Conservation (phyloP, 768 basidiomycete genomes). For the Zangia roseola region DNA sequence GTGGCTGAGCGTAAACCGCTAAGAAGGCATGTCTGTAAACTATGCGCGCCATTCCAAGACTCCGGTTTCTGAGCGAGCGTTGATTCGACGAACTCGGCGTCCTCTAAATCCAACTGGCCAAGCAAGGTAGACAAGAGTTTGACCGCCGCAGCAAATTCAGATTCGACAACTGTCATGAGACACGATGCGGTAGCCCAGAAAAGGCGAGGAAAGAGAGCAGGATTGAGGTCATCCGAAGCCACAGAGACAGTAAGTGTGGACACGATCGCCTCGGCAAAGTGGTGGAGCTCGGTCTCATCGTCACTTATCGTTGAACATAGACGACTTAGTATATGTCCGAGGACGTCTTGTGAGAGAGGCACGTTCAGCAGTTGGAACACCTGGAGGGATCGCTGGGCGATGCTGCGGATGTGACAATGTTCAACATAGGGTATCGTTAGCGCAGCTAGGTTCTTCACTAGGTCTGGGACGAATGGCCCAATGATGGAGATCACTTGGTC, state of each 20-base stretch:
- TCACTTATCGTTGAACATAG: constrained; percentile 82
- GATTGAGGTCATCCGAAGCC: constrained; percentile 53
- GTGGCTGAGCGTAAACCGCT: constrained; percentile 77
- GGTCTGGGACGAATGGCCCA: constrained; percentile 63
- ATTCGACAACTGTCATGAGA: constrained; percentile 78
- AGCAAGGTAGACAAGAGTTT: constrained; percentile 65
- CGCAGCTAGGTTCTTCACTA: constrained; percentile 77
- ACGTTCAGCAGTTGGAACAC: constrained; percentile 83
- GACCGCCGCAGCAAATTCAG: constrained; percentile 71
- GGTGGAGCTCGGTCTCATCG: constrained; percentile 71
- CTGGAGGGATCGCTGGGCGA: constrained; percentile 87
- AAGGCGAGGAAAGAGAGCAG: constrained; percentile 69
- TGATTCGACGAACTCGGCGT: constrained; percentile 64
- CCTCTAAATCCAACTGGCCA: constrained; percentile 66
- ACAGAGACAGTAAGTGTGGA: constrained; percentile 68
- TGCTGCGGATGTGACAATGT: constrained; percentile 79
- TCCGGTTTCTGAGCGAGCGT: constrained; percentile 65
- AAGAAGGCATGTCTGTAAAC: constrained; percentile 69
- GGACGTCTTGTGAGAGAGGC: constrained; percentile 62
- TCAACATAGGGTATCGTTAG: constrained; percentile 84
- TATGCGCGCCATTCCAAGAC: constrained; percentile 65
- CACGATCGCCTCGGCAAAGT: constrained; percentile 82
- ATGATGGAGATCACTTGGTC: constrained; percentile 65
- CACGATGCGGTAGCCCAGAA: constrained; percentile 87
- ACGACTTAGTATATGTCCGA: constrained; percentile 78